These are phyloP conservation scores for Mangifera indica DNA, from an alignment of 345 rosid species.

Conservation along the genomic window DNA sequence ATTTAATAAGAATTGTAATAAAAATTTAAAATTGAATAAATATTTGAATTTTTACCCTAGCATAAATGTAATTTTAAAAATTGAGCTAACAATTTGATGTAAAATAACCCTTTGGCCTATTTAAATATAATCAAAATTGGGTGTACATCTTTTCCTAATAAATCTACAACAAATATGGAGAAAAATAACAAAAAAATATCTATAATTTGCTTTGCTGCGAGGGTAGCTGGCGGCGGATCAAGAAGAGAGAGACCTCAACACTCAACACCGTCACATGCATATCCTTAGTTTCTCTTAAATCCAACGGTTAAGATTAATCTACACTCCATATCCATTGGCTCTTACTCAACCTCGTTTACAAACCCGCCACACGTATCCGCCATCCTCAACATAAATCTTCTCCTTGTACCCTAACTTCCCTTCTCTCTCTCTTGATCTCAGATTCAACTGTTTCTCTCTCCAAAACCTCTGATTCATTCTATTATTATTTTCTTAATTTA, in stretches of 20 bases:
- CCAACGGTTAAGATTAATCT: slow-evolving; percentile 31
- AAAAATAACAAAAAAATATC: not conserved
- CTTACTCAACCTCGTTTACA: slow-evolving; percentile 33
- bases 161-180: not conserved
- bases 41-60: too few relatives aligned
- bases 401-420: slow-evolving; percentile 29
- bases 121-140: too few relatives aligned
- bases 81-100: too few relatives aligned
- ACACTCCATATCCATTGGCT: slow-evolving; percentile 29
- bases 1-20: too few relatives aligned
- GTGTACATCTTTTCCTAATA: not conserved
- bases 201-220: not conserved
- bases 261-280: slow-evolving; percentile 12
- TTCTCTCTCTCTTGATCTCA: not conserved
- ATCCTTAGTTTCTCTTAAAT: not conserved
- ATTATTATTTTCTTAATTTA: slow-evolving; percentile 13
- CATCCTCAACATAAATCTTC: slow-evolving; percentile 20
- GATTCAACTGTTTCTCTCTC: not conserved
- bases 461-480: slow-evolving; percentile 19
- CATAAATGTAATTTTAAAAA: too few relatives aligned
- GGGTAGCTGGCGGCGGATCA: slow-evolving; percentile 34
- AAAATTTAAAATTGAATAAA: too few relatives aligned
- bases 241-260: slow-evolving; percentile 1
- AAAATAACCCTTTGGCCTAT: too few relatives aligned
- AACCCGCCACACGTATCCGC: slow-evolving; percentile 20